Evolutionary conservation across 2,329 filamentous ascomycete species (phyloP).

Genomic region (Biscogniauxia mediterranea): DNA sequence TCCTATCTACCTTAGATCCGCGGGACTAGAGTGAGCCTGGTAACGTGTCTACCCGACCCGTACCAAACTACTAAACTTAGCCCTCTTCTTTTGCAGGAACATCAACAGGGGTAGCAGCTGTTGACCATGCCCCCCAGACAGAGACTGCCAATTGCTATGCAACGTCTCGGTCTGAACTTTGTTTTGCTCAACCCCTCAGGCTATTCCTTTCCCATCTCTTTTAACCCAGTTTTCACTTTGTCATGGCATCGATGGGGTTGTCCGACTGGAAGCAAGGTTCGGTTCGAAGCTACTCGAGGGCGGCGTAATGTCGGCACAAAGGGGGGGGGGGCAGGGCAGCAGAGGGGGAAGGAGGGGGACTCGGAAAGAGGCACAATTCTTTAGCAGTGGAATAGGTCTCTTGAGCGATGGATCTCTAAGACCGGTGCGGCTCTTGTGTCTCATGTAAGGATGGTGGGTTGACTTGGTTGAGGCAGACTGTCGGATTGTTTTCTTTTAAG

Average conservation of each 20-base stretch:
- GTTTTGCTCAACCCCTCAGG: constrained; percentile 14
- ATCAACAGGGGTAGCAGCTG: constrained; percentile 19
- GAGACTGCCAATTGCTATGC: constrained; percentile 14
- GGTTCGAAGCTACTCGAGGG: background rate
- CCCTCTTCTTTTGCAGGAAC: constrained; percentile 13
- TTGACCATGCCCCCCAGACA: background rate
- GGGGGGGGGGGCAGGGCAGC: no score
- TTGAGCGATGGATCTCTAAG: background rate
- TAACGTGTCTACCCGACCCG: constrained; percentile 11
- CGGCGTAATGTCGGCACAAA: background rate
- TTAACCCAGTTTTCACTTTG: constrained; percentile 5
- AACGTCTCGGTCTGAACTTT: constrained; percentile 21
- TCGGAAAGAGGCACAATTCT: background rate
- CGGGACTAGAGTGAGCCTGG: constrained; percentile 3
- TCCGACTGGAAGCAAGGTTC: background rate
- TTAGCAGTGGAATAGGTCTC: background rate
- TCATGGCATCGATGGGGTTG: background rate
- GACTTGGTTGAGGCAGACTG: background rate
- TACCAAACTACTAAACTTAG: constrained; percentile 14
- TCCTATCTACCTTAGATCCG: background rate
- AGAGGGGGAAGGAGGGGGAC: no score
- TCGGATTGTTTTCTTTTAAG: background rate
- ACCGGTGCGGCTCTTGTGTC: background rate
- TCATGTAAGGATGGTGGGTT: background rate
- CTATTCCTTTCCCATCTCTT: constrained; percentile 10